Base-by-base conservation (phyloP, 2,329 filamentous ascomycete species). In the Stachybotrys chartarum region DNA sequence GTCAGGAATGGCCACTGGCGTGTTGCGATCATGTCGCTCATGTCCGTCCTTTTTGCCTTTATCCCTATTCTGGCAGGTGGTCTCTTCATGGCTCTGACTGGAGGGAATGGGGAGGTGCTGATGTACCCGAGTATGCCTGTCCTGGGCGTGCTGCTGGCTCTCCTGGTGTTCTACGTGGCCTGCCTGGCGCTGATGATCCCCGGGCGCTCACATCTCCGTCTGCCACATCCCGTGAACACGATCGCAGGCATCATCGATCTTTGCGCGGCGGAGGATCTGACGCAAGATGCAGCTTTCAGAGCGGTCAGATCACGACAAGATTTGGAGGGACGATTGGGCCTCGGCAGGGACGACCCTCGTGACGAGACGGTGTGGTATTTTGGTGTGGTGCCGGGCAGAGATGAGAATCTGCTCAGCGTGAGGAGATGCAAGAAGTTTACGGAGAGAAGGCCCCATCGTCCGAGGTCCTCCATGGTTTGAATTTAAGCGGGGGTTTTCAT, bases 171-270 rank as follows among this genome's bases (percentile, higher is more conserved):
- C 30, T 93, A 88, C 71, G 76, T 86, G 11, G 61, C 84, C n/a
- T 84, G 79, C 12, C 75, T 93, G 52, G 66, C 82, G 47, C 70
- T 82, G 6, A 72, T 90, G 55, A 73, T 88, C 62, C 87, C 87
- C 0, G 72, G 76, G 12, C 80, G 88, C 14, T 72, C 76, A 47
- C 75, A 78, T 45, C 83, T 85, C 60, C 76, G 85, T 47, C 79
- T 96, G 1, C 90, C 91, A 0, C 91, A 95, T 66, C 78, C 79
- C 6, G 84, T 89, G 46, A 82, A 79, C 57, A 90, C 82, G 50
- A 77, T 95, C 17, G 88, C 88, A 1, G 90, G 92, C 67, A 77
- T 92, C 24, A 80, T 95, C 61, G 87, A 84, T 65, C 92, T 93
- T 67, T 77, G 93, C 47, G 84, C 89, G 57, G 85, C 86, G 61